Evolutionary conservation across 371 early-diverging fungal species (phyloP), one percentile per base, ranked within the genome.

Genomic region (Saksenaea oblongispora): DNA sequence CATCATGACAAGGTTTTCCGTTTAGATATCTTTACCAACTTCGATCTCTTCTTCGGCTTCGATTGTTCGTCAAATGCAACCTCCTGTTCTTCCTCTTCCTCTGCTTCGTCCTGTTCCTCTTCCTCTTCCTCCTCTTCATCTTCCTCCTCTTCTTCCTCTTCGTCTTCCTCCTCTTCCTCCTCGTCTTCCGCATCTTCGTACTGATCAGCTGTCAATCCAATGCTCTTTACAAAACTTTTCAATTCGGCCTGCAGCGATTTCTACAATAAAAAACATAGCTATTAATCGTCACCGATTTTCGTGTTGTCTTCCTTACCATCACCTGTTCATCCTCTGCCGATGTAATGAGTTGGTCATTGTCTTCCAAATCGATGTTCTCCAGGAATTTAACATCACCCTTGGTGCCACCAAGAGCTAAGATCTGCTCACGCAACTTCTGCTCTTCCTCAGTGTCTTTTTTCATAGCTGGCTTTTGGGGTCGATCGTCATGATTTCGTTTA

Each of bases 401-500:
- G 17, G 78, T 75, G 54, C 78, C 78, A 18, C 78, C 78, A n/a
- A 78, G 66, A 54, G 65, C 58, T 22, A 78, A 54, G 59, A 78
- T 71, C 37, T 73, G 66, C 41, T 78, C 66, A 26, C 58, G 60
- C 36, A 75, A 58, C 31, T 59, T 63, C 14, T 71, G 67, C 0
- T 71, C 56, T 54, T 63, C 56, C 17, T 41, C 51, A 28, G 13
- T 37, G 9, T 47, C 51, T 22, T 47, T 47, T 10, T 47, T 47
- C 51, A 22, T 22, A 18, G n/a, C 51, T 59, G 17, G 42, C 17
- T 26, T 44, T 44, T 24, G 59, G 22, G 31, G 59, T n/a, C 27
- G 51, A 17, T 31, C 15, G 28, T 17, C 36, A 3, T 56, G 27
- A 27, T 56, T 14, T 15, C 13, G 51, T 22, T 47, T 47, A 22